Conservation (phyloP, 495 filamentous ascomycete genomes). For the Hyaloscypha hepaticicola region DNA sequence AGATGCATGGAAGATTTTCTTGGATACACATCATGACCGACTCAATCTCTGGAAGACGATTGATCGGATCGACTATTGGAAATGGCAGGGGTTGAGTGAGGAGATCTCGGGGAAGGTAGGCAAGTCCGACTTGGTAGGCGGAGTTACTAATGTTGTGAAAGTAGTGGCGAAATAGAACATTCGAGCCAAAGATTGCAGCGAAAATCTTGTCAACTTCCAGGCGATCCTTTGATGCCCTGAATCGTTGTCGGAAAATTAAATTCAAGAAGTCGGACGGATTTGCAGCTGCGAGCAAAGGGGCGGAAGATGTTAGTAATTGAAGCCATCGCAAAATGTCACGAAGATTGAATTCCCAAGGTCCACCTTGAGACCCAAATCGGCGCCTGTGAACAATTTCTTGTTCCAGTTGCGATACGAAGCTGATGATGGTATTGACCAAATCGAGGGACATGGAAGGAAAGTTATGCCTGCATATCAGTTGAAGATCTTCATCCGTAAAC, state of each 20-base stretch:
- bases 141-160: constrained; percentile 66
- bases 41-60: constrained; percentile 68
- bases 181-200: constrained; percentile 47
- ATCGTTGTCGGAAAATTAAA: constrained; percentile 84
- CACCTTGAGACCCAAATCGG: constrained; percentile 72
- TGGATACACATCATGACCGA: constrained; percentile 84
- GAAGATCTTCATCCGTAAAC: constrained; percentile 77
- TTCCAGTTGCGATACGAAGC: constrained; percentile 78
- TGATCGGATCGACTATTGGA: constrained; percentile 54
- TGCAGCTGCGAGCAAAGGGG: constrained; percentile 52
- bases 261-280: constrained; percentile 69
- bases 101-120: constrained; percentile 59
- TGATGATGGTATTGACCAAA: constrained; percentile 63
- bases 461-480: constrained; percentile 73
- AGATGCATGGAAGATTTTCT: constrained; percentile 81
- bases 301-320: constrained; percentile 59
- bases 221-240: constrained; percentile 70
- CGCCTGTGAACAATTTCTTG: constrained; percentile 62
- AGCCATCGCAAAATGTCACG: constrained; percentile 92
- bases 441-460: constrained; percentile 60
- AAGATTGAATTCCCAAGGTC: constrained; percentile 97
- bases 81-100: constrained; percentile 54
- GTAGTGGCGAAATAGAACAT: constrained; percentile 35
- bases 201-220: constrained; percentile 63
- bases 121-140: constrained; percentile 77